Evolutionary conservation across 495 filamentous ascomycete species (phyloP).

Genomic region (Penicillium ochrochloron): DNA sequence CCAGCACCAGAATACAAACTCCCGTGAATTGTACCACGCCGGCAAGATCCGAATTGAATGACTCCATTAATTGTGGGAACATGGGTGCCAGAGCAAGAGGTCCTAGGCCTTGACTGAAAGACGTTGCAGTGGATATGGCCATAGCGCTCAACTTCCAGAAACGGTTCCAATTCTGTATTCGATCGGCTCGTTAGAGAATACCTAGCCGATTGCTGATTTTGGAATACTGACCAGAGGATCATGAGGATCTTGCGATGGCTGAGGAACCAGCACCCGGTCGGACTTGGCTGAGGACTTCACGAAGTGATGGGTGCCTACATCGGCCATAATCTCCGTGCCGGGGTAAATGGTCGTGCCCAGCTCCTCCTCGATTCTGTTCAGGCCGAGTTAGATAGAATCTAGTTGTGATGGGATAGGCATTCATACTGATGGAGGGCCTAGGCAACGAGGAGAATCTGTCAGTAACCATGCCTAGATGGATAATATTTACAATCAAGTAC

Average conservation of each 20-base stretch:
- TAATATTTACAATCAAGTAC: not conserved
- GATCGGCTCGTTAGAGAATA: not conserved
- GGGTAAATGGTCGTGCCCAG: conserved; percentile 61
- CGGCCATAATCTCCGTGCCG: conserved; percentile 66
- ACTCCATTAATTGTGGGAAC: conserved; percentile 59
- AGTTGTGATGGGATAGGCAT: not conserved
- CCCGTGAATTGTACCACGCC: conserved; percentile 58
- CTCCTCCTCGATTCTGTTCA: conserved; percentile 46
- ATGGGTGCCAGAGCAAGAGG: conserved; percentile 63
- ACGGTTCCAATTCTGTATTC: conserved; percentile 45
- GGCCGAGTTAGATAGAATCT: conserved; percentile 2
- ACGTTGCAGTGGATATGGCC: conserved; percentile 50
- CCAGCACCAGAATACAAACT: conserved; percentile 63
- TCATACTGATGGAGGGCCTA: conserved; percentile 39
- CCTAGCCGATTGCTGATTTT: not conserved
- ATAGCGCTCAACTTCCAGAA: conserved; percentile 51
- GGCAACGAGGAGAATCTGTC: not conserved
- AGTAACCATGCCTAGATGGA: conserved; percentile 4
- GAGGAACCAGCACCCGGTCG: conserved; percentile 55
- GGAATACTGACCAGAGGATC: conserved; percentile 45
- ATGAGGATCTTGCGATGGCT: conserved; percentile 53
- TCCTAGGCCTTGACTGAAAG: conserved; percentile 63
- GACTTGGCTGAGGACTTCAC: conserved; percentile 52
- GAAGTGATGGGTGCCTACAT: conserved; percentile 63
- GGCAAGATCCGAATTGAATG: conserved; percentile 56